Evolutionary conservation across 2,329 filamentous ascomycete genomes (phyloP).

Genomic region (Ceratocystis destructans): DNA sequence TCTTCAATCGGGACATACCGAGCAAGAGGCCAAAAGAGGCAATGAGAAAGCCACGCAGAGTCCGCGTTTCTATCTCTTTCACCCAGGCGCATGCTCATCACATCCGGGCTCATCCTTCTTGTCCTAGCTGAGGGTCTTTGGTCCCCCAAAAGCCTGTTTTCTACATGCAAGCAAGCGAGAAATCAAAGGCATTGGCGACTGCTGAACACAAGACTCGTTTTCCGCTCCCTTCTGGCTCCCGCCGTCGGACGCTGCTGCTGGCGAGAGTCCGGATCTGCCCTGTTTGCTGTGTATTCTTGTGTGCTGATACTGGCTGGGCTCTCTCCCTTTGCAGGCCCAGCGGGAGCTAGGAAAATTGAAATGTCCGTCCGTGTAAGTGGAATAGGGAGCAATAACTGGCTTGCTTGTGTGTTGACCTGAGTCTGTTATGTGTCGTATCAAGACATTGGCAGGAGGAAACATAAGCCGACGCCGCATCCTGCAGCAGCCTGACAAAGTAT

Average conservation of each 20-base stretch:
- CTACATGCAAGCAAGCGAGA: neutral
- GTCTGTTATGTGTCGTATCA: neutral
- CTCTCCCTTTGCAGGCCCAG: neutral
- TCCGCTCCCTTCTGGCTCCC: neutral
- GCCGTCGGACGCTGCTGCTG: neutral
- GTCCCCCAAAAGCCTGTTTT: neutral
- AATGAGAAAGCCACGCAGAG: neutral
- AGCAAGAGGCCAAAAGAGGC: neutral
- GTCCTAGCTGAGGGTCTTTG: neutral
- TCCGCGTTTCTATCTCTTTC: too few species aligned
- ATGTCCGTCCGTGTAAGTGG: too few species aligned
- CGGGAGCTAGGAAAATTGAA: too few species aligned
- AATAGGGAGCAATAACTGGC: too few species aligned
- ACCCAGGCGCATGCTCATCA: too few species aligned
- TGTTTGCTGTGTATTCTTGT: neutral
- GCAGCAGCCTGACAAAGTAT: neutral
- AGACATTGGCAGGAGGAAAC: neutral
- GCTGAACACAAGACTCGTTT: neutral
- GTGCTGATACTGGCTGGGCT: neutral
- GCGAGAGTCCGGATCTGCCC: neutral
- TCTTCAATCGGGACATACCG: neutral
- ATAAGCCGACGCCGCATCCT: neutral
- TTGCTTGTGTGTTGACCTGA: neutral
- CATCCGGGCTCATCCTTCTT: neutral
- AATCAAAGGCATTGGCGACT: too few species aligned